Evolutionary conservation across 2,329 filamentous ascomycete species (phyloP), one percentile per base, ranked within the genome.

Genomic region (Incumbomyces delicatus): DNA sequence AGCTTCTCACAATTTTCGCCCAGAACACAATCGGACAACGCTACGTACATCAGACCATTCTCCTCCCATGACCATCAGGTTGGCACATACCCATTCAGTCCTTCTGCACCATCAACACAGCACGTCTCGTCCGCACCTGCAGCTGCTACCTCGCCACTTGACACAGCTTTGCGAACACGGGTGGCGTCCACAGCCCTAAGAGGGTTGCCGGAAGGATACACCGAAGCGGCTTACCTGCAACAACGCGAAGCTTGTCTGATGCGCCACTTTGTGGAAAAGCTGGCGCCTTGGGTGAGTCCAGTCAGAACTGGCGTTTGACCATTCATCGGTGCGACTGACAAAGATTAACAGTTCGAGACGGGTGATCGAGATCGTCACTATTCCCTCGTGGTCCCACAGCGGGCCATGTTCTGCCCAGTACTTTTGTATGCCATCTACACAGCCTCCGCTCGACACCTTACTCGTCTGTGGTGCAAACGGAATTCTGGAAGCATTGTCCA

Each of bases 301-400:
- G 36, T 14, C 6, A 27, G 5, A 27, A 5, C 8, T 8, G 22
- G 5, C 8, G 22, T 8, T 27, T 8, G 22, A n/a, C n/a, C n/a
- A n/a, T n/a, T n/a, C n/a, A n/a, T n/a, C n/a, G n/a, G n/a, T n/a
- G n/a, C 20, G 36, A 13, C 6, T 39, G 18, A 39, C 36, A 6
- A 11, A 16, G n/a, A 18, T 8, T 27, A 6, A 6, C 36, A 39
- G 36, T 65, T 70, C 49, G 68, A 71, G 48, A 56, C 66, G 2
- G 69, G 66, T 48, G 68, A 71, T 36, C 60, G 59, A 13, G 58
- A 63, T 27, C 60, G 61, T 5, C 64, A 69, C 52, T 71, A 70
- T 50, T 61, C 60, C 2, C 60, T 61, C 12, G 62, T 66, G 16
- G 66, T 71, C 2, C 68, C 68, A 2, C 61, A 64, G 32, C 56